Evolutionary conservation across 1,284 basidiomycete species (phyloP), one percentile per base, ranked within the genome.

Genomic region (Cystobasidiaceae sp.): DNA sequence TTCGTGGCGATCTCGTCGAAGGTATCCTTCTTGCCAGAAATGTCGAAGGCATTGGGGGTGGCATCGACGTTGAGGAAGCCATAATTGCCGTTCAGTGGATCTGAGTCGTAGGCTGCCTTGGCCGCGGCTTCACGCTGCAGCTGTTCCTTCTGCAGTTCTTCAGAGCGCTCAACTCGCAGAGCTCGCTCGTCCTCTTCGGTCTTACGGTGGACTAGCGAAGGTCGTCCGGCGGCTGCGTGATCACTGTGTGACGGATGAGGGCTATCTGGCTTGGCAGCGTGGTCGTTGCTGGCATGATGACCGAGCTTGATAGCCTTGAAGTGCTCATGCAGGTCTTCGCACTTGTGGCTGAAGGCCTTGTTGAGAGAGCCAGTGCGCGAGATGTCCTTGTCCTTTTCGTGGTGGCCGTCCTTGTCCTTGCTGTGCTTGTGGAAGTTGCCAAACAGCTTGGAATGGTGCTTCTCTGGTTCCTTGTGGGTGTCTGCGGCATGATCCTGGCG

Each of bases 1-100:
- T 84, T 82, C 28, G 85, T 81, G 43, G 82, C 83, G 60, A 98
- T 80, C 13, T 85, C 80, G 30, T 81, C 78, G 71, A 98, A 56
- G 27, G 50, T 64, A 48, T 64, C 61, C 32, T 64, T 64, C 32
- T 48, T 64, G 21, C 61, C 61, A 3, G 28, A 34, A 11, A 34
- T 64, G 41, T 64, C 61, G 27, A 64, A 32, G 30, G 43, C 32
- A 49, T 64, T 64, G 19, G 61, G 61, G 27, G 61, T 64, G 28
- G 61, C 61, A 64, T 64, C 61, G 34, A 64, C 56, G 44, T 64
- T 64, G 17, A 64, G 44, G 43, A 56, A 64, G 13, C 61, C 61
- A 49, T 64, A 64, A 19, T 56, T 54, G 15, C 32, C 48, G 33
- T 64, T 64, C 4, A 55, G 52, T 15, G 61, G 51, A 41, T 64